These are phyloP conservation scores for Aureococcus anophagefferens DNA, from an alignment of 108 stramenopile species.

Conservation along the genomic window DNA sequence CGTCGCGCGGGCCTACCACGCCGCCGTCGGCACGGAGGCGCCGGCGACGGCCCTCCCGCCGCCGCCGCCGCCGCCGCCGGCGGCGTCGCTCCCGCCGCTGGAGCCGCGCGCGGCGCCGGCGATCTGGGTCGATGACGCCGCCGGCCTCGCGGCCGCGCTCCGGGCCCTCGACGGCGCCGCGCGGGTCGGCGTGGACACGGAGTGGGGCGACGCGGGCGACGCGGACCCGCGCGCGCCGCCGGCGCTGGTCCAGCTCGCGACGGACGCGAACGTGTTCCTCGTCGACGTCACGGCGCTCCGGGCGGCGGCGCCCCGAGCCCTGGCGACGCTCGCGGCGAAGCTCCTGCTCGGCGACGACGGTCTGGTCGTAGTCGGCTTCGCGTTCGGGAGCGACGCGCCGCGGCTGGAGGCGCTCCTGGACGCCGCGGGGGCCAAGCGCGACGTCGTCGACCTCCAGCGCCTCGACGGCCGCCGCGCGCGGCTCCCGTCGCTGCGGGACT, in stretches of 20 bases:
- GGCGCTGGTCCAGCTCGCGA: background rate
- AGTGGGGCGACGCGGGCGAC: background rate
- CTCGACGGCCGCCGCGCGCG: background rate
- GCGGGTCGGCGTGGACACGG: background rate
- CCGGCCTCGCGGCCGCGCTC: background rate
- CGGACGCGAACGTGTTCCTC: background rate
- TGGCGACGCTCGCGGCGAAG: background rate
- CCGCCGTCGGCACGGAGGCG: too few species aligned
- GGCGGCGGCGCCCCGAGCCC: background rate
- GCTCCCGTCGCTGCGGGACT: background rate
- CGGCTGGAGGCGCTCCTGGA: too few species aligned
- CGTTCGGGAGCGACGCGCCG: background rate
- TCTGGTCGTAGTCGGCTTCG: background rate
- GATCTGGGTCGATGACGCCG: background rate
- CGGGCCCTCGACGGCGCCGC: background rate
- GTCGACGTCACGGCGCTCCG: background rate
- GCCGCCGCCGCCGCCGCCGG: too few species aligned
- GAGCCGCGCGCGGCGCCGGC: too few species aligned
- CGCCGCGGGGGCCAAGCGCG: too few species aligned
- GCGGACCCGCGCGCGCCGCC: background rate
- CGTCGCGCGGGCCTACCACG: too few species aligned
- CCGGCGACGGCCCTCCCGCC: too few species aligned
- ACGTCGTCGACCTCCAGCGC: too few species aligned
- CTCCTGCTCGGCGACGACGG: background rate
- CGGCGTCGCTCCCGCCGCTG: too few species aligned